These are phyloP conservation scores for Solanum lignicaule DNA, from an alignment of 257 asterid genomes.

Conservation along the genomic window DNA sequence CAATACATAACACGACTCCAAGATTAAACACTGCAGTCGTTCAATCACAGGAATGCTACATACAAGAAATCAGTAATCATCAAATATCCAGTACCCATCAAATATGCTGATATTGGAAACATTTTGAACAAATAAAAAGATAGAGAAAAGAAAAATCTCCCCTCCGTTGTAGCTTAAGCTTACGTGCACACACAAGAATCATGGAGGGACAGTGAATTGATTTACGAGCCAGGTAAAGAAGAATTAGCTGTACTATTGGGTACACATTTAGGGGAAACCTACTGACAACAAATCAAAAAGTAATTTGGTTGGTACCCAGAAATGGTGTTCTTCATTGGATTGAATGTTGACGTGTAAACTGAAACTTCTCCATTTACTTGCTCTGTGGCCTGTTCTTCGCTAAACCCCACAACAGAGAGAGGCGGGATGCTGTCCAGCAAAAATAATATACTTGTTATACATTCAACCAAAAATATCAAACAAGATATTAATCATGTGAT, in stretches of 20 bases:
- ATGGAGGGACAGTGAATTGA: neutral
- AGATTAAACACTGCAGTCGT: neutral
- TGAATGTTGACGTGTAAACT: slow-evolving; percentile 79
- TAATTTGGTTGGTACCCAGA: slow-evolving; percentile 51
- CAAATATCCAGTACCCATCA: neutral
- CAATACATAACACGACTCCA: neutral
- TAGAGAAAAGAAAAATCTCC: neutral
- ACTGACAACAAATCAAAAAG: neutral
- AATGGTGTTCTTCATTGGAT: slow-evolving; percentile 95
- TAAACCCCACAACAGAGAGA: slow-evolving; percentile 82
- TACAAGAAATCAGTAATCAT: neutral
- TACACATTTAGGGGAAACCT: neutral
- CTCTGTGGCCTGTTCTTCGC: slow-evolving; percentile 84
- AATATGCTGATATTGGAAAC: neutral
- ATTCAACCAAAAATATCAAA: neutral
- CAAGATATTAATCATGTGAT: neutral
- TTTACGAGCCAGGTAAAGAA: neutral
- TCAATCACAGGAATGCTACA: neutral
- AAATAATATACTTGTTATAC: neutral
- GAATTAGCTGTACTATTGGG: neutral
- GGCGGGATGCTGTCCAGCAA: slow-evolving; percentile 86
- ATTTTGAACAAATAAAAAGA: neutral
- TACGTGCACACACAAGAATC: neutral
- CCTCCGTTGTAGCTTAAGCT: neutral
- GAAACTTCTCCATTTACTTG: slow-evolving; percentile 62